Base-by-base conservation (phyloP, 2,329 filamentous ascomycete genomes). In the Hypoxylon sp. region DNA sequence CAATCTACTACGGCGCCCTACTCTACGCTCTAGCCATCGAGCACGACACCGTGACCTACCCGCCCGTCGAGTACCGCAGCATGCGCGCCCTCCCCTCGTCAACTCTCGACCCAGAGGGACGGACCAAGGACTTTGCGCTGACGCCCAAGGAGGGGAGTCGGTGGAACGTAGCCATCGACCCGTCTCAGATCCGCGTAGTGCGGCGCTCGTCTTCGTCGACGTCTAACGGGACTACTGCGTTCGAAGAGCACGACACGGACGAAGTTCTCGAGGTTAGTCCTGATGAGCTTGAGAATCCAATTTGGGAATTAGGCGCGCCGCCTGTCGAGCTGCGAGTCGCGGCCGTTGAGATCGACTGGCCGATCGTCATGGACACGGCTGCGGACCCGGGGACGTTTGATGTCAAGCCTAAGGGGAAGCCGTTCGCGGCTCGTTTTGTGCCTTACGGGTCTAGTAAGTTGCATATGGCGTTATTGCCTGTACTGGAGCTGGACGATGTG, bases 391-490 rank as follows among this genome's bases (percentile, higher is more conserved):
- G 71, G 1, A 67, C 69, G 0, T 72, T 72, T 50, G 58, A 62
- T 17, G 67, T 63, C n/a, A 62, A 33, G 58, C 50, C 50, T 14
- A 57, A 29, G 29, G 66, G 70, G 3, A 39, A 62, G 66, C 72
- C 72, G n/a, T 72, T 76, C 37, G 55, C 66, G 22, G 74, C 75
- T 1, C 62, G 73, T 14, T 72, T 77, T 29, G 68, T 76, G 57
- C 75, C 73, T 29, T 75, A 75, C 57, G 74, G 71, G 17, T 75
- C 73, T 51, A 72, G 71, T 37, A 76, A 76, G 58, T 31, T 77
- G 57, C 75, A 77, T 31, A 76, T 77, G 74, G 72, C 72, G 13
- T 62, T 74, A 24, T 52, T 77, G 46, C 73, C 74, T 1, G 71
- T 68, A 2, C 19, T 77, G 1, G 42, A 74, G 17, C 26, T 76